Conservation (phyloP, 495 filamentous ascomycete species). For the Neurospora discreta region DNA sequence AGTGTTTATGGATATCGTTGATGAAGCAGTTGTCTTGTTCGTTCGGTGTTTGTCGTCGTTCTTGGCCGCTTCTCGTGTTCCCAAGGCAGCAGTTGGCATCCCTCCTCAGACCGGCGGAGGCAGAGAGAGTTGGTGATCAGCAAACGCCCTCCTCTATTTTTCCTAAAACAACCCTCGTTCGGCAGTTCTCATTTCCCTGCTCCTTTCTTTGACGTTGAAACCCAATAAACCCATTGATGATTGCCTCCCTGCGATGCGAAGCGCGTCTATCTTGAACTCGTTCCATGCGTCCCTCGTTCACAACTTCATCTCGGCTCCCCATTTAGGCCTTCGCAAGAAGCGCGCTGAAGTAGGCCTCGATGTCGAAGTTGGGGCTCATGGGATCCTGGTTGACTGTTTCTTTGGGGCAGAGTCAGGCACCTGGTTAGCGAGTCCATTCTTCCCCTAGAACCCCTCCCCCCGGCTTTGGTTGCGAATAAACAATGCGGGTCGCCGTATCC, state of each 20-base stretch:
- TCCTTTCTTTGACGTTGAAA: not conserved
- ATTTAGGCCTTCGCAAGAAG: constrained; percentile 39
- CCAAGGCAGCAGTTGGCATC: not conserved
- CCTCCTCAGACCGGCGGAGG: not conserved
- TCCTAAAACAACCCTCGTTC: not conserved
- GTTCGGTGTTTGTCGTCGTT: not conserved
- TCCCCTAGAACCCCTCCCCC: not conserved
- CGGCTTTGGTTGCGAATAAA: not conserved
- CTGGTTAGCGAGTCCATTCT: not conserved
- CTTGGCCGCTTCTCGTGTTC: not conserved
- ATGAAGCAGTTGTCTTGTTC: not conserved
- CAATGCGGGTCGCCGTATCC: not conserved
- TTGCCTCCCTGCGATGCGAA: not conserved
- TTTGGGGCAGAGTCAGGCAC: constrained; percentile 10
- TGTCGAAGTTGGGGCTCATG: constrained; percentile 75
- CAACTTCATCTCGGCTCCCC: constrained; percentile 14
- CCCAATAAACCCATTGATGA: not conserved
- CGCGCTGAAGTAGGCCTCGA: constrained; percentile 69
- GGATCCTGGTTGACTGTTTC: constrained; percentile 70
- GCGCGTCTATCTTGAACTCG: not conserved
- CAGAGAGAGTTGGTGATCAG: not conserved
- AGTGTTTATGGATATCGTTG: not conserved
- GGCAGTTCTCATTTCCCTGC: not conserved
- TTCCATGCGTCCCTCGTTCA: not conserved
- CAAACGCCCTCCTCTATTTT: not conserved